Evolutionary conservation across 139 green algal genomes (phyloP).

Genomic region (Coelastrella sp.): DNA sequence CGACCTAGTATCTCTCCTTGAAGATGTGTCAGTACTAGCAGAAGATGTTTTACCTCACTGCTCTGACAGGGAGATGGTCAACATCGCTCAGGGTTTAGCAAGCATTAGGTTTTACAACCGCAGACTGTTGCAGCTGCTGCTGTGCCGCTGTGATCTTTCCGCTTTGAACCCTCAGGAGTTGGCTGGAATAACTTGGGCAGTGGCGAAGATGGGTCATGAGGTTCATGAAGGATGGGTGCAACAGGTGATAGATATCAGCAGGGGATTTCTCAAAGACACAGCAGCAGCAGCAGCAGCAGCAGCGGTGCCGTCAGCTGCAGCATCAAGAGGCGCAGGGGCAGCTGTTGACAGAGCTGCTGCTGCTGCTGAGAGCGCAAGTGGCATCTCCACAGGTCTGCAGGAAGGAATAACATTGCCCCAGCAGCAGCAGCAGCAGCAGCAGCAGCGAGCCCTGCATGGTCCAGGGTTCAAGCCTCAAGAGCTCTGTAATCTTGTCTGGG

Average conservation of each 20-base stretch:
- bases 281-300: not conserved
- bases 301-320: not conserved
- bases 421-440: not conserved
- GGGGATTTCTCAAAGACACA: not conserved
- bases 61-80: constrained; percentile 1
- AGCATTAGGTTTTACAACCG: not conserved
- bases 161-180: constrained; percentile 20
- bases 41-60: constrained; percentile 18
- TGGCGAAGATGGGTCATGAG: constrained; percentile 30
- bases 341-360: too few relatives aligned
- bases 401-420: too few relatives aligned
- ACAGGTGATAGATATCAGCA: constrained; percentile 8
- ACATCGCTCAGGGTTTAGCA: constrained; percentile 37
- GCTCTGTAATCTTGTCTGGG: constrained; percentile 28
- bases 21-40: constrained; percentile 1
- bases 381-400: too few relatives aligned
- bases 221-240: constrained; percentile 17
- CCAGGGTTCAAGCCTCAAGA: constrained; percentile 13
- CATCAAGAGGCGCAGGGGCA: too few relatives aligned
- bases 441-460: not conserved
- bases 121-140: constrained; percentile 35
- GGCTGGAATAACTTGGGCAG: constrained; percentile 15
- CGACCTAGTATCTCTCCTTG: not conserved
- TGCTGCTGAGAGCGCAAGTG: too few relatives aligned
- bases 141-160: not conserved